Evolutionary conservation across 352 stramenopile species (phyloP).

Genomic region (Pythium coloratum): DNA sequence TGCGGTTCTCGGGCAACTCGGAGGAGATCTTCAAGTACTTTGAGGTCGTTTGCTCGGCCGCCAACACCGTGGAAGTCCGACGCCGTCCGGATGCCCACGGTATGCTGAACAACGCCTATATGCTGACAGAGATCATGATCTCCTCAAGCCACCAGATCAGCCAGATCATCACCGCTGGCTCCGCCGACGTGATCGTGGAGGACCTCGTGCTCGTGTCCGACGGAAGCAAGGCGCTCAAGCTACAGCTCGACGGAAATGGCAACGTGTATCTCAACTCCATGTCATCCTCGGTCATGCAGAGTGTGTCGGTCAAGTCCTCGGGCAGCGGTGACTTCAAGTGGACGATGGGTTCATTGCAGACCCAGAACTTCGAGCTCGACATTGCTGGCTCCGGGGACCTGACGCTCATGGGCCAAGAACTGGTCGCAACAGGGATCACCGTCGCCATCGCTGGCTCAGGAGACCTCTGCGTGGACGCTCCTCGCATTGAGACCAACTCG

Average conservation of each 20-base stretch:
- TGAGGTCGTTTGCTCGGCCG: constrained; percentile 18
- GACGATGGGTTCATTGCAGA: neutral
- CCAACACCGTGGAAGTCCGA: constrained; percentile 18
- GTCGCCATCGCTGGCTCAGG: constrained; percentile 23
- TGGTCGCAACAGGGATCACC: constrained; percentile 1
- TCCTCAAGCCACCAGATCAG: constrained; percentile 8
- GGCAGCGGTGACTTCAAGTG: constrained; percentile 23
- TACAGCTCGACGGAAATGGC: constrained; percentile 19
- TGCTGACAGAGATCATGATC: constrained; percentile 27
- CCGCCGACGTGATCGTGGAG: constrained; percentile 24
- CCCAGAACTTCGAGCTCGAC: constrained; percentile 9
- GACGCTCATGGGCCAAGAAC: constrained; percentile 2
- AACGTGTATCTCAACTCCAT: constrained; percentile 19
- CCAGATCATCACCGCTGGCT: constrained; percentile 8
- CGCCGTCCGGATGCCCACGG: constrained; percentile 6
- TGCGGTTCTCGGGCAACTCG: constrained; percentile 24
- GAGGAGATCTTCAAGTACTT: constrained; percentile 22
- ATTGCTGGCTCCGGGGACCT: constrained; percentile 20
- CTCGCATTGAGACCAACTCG: constrained; percentile 8
- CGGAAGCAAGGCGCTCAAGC: neutral
- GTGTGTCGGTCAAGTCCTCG: neutral
- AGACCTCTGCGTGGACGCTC: constrained; percentile 18
- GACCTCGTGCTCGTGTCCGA: constrained; percentile 20
- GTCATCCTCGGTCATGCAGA: neutral
- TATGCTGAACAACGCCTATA: constrained; percentile 13